Base-by-base conservation (phyloP, 1,139 yeast genomes). In the Kazachstania sp. region DNA sequence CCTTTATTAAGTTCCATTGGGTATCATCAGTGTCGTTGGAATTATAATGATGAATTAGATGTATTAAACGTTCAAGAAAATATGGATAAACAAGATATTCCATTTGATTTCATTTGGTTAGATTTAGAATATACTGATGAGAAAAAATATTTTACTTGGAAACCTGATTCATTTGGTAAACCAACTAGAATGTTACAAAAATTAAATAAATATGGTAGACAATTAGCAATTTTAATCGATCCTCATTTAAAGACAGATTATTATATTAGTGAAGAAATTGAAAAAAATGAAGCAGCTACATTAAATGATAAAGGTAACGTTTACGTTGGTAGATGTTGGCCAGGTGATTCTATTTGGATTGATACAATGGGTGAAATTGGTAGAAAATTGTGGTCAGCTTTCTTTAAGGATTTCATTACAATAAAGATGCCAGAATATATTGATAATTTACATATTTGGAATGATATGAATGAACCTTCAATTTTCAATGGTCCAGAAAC, bases 401-500 rank as follows among this genome's bases (percentile, higher is more conserved):
- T 74, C 50, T 78, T 73, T 54, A 59, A 54, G 12, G 67, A 68
- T 39, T 77, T 84, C 49, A 72, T 81, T 11, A 20, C 35, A n/a
- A 39, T 41, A 11, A 41, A 43, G 13, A 13, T 45, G 6, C 41
- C 43, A 54, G 80, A 82, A 0, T 69, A 73, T 34, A 71, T 79
- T 28, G 52, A 53, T 31, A 92, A 92, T 59, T 64, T 88, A 46
- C 84, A 83, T 59, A 70, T 94, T 30, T 92, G 99, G 99, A 94
- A 92, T 65, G 98, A 94, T 65, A 92, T 92, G 99, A 87, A 86
- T 66, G 99, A 92, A 66, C 97, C 97, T 0, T 86, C 97, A 0
- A 84, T 92, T 3, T 94, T 92, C 64, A 79, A 83, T 57, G 98
- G 97, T 0, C 95, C 97, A 1, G 99, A 92, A 64, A 87, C 96